These are phyloP conservation scores for Zygotorulaspora danielsina DNA, from an alignment of 805 yeast species.

Conservation along the genomic window DNA sequence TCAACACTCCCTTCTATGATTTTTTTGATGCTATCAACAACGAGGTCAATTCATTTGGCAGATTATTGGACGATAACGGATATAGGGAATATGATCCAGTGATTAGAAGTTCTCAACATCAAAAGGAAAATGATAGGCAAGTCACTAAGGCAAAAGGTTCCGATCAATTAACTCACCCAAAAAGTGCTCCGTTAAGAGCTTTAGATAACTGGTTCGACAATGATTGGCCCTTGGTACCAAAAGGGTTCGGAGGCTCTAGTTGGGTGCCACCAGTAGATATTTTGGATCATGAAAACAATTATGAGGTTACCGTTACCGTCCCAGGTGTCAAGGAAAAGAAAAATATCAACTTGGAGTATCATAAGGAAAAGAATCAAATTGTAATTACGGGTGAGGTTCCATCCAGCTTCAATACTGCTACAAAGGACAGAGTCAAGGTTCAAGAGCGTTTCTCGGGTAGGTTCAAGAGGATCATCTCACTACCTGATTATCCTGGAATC, in stretches of 20 bases:
- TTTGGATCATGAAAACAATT: constrained; percentile 41
- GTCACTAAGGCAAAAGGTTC: constrained; percentile 9
- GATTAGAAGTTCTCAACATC: constrained; percentile 16
- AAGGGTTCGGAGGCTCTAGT: constrained; percentile 21
- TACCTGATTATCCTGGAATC: constrained; percentile 38
- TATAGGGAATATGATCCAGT: constrained; percentile 22
- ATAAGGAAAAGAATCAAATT: constrained; percentile 43
- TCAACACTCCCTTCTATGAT: constrained; percentile 42
- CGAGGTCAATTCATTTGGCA: constrained; percentile 41
- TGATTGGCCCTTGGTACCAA: constrained; percentile 28
- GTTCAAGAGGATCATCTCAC: constrained; percentile 41
- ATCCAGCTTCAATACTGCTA: constrained; percentile 18
- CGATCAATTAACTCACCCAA: constrained; percentile 3
- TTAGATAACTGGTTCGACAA: constrained; percentile 27
- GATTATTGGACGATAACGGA: constrained; percentile 32
- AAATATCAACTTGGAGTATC: constrained; percentile 43
- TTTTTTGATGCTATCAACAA: constrained; percentile 43
- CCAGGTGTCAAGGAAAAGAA: constrained; percentile 47
- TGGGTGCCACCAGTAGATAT: constrained; percentile 45
- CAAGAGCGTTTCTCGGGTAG: constrained; percentile 39
- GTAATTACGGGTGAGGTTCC: constrained; percentile 44
- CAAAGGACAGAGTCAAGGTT: constrained; percentile 26
- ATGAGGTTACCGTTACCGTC: constrained; percentile 42
- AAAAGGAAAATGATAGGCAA: constrained; percentile 11
- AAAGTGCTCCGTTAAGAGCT: background rate